A percentile compares a stretch with the other conserved stretches of the same genome.
phyloP scores from a whole-genome alignment of 768 basidiomycete genomes.

The Vishniacozyma victoriae region DNA sequence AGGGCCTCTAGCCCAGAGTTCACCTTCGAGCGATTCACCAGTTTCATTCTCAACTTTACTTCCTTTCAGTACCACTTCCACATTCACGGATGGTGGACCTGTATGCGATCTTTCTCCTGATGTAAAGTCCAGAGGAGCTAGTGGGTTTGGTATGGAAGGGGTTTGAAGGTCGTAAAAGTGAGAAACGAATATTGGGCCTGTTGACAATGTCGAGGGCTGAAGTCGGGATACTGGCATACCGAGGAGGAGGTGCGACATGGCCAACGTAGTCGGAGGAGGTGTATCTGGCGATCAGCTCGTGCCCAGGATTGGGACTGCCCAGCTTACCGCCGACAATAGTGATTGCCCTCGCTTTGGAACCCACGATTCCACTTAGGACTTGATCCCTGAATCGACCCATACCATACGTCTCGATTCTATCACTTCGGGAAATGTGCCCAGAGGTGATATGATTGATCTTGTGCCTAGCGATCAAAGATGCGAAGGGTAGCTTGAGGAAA shows the following conservation, averaged over 20 bases:
- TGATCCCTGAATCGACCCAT: slow-evolving; percentile 61
- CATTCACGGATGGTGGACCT: slow-evolving; percentile 77
- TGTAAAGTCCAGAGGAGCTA: slow-evolving; percentile 46
- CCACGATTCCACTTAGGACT: slow-evolving; percentile 58
- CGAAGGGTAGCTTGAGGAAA: slow-evolving; percentile 54
- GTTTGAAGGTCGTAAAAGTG: slow-evolving; percentile 81
- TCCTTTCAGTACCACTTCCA: slow-evolving; percentile 71
- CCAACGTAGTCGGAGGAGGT: slow-evolving; percentile 18
- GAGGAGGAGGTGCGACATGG: slow-evolving; percentile 63
- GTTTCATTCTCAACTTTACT: slow-evolving; percentile 60
- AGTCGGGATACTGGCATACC: slow-evolving; percentile 67
- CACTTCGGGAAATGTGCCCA: slow-evolving; percentile 70
- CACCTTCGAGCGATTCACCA: slow-evolving; percentile 13
- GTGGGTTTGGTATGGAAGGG: slow-evolving; percentile 5
- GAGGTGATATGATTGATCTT: slow-evolving; percentile 64
- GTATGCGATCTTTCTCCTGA: slow-evolving; percentile 50
- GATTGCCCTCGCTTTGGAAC: slow-evolving; percentile 60
- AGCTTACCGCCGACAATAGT: slow-evolving; percentile 66
- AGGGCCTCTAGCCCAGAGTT: slow-evolving; percentile 61
- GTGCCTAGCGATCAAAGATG: slow-evolving; percentile 67
- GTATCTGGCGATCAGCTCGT: slow-evolving; percentile 10
- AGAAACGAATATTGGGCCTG: slow-evolving; percentile 73
- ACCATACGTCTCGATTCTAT: slow-evolving; percentile 76
- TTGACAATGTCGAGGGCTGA: slow-evolving; percentile 57
- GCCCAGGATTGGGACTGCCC: not conserved